These are phyloP conservation scores for Eutrema heterophyllum DNA, from an alignment of 345 rosid genomes.

Conservation along the genomic window DNA sequence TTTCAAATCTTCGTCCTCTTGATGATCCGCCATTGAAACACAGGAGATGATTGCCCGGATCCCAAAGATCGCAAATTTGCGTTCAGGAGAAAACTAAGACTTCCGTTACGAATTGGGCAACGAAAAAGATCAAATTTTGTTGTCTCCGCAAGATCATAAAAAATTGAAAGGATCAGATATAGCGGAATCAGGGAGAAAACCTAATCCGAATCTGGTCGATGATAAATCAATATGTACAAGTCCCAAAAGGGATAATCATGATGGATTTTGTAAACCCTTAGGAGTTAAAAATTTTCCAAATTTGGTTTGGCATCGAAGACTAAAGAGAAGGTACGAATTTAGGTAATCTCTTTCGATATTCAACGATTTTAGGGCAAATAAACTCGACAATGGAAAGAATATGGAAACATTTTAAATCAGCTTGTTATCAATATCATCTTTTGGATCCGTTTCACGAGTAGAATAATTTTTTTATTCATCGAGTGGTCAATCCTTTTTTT, in stretches of 20 bases:
- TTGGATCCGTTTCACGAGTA: too few relatives aligned
- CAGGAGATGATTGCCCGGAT: neutral
- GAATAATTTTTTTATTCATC: too few relatives aligned
- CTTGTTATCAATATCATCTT: too few relatives aligned
- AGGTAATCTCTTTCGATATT: too few relatives aligned
- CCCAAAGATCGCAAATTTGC: neutral
- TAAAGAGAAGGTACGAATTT: neutral
- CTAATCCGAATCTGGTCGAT: neutral
- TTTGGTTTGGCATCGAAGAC: neutral
- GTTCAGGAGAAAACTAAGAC: neutral
- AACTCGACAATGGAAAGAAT: too few relatives aligned
- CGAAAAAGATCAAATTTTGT: neutral
- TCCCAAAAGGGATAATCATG: neutral
- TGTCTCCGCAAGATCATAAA: slow-evolving; percentile 7
- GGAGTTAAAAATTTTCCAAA: neutral
- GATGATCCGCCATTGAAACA: slow-evolving; percentile 75
- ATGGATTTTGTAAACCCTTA: neutral
- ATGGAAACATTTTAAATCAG: too few relatives aligned
- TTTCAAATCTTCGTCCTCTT: slow-evolving; percentile 82
- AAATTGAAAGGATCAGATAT: neutral
- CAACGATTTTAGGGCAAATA: too few relatives aligned
- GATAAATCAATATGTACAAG: neutral
- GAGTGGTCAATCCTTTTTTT: too few relatives aligned
- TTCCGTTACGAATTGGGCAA: slow-evolving; percentile 7
- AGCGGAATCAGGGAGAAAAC: neutral